Evolutionary conservation across 1,139 yeast species (phyloP).

Genomic region (Zygosaccharomyces sapae): DNA sequence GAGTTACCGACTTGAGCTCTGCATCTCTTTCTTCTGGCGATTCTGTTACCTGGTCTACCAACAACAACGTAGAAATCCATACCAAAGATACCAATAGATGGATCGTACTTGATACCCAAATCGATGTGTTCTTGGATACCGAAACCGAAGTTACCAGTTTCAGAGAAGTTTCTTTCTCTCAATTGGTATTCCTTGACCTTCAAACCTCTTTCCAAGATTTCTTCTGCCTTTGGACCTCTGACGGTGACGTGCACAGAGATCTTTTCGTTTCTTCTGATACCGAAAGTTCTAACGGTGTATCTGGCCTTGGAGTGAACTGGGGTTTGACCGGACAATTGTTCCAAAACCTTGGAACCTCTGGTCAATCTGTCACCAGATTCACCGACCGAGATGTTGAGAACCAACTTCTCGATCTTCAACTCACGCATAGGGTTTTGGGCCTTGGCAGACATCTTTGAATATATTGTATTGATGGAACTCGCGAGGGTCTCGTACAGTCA

Average conservation of each 20-base stretch:
- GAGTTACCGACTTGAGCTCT: slow-evolving; percentile 83
- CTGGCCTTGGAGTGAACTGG: slow-evolving; percentile 99
- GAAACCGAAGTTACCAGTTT: slow-evolving; percentile 99
- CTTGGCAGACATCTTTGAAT: slow-evolving; percentile 42
- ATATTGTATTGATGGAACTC: slow-evolving; percentile 14
- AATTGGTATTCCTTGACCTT: slow-evolving; percentile 99
- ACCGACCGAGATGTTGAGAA: slow-evolving; percentile 99
- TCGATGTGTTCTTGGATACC: slow-evolving; percentile 99
- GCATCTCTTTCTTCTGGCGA: slow-evolving; percentile 98
- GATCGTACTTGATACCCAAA: slow-evolving; percentile 99
- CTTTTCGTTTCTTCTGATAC: slow-evolving; percentile 99
- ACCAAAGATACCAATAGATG: slow-evolving; percentile 99
- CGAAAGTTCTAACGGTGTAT: slow-evolving; percentile 99
- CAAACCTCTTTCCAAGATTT: slow-evolving; percentile 99
- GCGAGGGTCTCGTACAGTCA: background rate
- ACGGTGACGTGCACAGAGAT: slow-evolving; percentile 98
- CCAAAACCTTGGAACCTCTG: slow-evolving; percentile 99
- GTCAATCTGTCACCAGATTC: slow-evolving; percentile 99
- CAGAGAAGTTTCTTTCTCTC: slow-evolving; percentile 89
- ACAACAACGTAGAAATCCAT: slow-evolving; percentile 99
- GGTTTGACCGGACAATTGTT: slow-evolving; percentile 99
- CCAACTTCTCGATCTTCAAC: slow-evolving; percentile 97
- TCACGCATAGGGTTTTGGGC: slow-evolving; percentile 89
- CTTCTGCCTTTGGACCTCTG: slow-evolving; percentile 99
- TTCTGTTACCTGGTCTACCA: slow-evolving; percentile 99